These are phyloP conservation scores for Wickerhamomyces rabaulensis DNA, from an alignment of 805 yeast species.

Conservation along the genomic window DNA sequence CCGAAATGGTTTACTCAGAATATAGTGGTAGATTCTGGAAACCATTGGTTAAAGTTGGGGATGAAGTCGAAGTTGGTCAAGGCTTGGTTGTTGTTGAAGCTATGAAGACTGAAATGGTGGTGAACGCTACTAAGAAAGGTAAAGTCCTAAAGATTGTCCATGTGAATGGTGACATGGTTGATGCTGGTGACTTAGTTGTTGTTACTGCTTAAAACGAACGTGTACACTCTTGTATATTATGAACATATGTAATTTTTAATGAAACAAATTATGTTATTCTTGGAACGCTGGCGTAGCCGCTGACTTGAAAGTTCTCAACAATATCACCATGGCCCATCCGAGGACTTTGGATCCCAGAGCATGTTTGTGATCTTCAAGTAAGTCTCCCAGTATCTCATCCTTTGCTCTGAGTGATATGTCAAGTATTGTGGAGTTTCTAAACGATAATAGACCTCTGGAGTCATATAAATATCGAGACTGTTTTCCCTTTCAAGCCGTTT, in stretches of 20 bases:
- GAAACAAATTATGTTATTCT: neutral
- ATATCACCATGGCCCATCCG: too few relatives aligned
- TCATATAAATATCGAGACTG: too few relatives aligned
- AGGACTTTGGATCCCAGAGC: too few relatives aligned
- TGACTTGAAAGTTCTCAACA: too few relatives aligned
- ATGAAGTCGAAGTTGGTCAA: constrained; percentile 65
- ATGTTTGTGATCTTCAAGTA: too few relatives aligned
- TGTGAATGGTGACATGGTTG: constrained; percentile 91
- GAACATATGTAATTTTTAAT: neutral
- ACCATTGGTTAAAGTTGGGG: constrained; percentile 75
- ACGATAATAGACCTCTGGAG: too few relatives aligned
- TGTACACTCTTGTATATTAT: neutral
- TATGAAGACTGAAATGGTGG: constrained; percentile 97
- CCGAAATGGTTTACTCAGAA: constrained; percentile 85
- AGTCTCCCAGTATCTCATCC: too few relatives aligned
- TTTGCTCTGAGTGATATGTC: too few relatives aligned
- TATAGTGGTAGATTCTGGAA: constrained; percentile 98
- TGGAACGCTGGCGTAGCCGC: too few relatives aligned
- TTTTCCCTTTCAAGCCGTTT: too few relatives aligned
- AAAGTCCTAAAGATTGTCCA: constrained; percentile 70
- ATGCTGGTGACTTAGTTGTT: constrained; percentile 92
- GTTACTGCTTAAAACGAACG: constrained; percentile 46
- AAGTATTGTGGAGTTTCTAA: too few relatives aligned
- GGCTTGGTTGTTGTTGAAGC: constrained; percentile 91
- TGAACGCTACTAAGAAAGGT: constrained; percentile 64